Evolutionary conservation across 1,284 basidiomycete genomes (phyloP), one percentile per base, ranked within the genome.

Genomic region (Lentinus polychrous): DNA sequence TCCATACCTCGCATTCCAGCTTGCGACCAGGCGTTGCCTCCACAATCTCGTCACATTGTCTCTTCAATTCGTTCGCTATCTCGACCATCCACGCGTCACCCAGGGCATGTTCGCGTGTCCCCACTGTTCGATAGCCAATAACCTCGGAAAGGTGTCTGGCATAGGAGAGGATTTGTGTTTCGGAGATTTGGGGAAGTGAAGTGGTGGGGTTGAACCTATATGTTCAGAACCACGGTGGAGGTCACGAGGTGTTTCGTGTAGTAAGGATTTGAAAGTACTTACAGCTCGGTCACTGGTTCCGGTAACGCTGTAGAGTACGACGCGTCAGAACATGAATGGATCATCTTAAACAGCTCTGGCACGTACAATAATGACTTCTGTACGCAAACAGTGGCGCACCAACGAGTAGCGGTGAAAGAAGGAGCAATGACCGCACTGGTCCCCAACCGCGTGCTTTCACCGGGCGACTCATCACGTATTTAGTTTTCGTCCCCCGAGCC

Each of bases 61-160:
- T 63, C 56, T 79, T 72, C 20, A 92, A 64, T 37, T 71, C 70
- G 49, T 81, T 68, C 2, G 86, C 84, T 57, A 87, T 77, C 39
- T 74, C 66, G 17, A 86, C 62, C 72, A 96, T 83, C 82, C 93
- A 97, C 35, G 76, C 69, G 58, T 97, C 94, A 4, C 88, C 93
- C 23, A 81, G 66, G 0, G 90, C 83, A 67, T 97, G 93, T 64
- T 97, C 90, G 36, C 76, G 74, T 0, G 94, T 95, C 0, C 95
- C 95, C 14, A 96, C 91, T 0, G 91, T 95, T 37, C 95, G 78
- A 68, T 86, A 98, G 3, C 94, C 94, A 51, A 95, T 91, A 27
- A 81, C 81, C 62, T 94, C 91, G 0, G 85, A 88, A 8, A 91
- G 75, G 49, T 81, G 64, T 53, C 75, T 78, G 1, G 82, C 75